Base-by-base conservation (phyloP, 1,139 yeast species). In the Yueomyces sp. region DNA sequence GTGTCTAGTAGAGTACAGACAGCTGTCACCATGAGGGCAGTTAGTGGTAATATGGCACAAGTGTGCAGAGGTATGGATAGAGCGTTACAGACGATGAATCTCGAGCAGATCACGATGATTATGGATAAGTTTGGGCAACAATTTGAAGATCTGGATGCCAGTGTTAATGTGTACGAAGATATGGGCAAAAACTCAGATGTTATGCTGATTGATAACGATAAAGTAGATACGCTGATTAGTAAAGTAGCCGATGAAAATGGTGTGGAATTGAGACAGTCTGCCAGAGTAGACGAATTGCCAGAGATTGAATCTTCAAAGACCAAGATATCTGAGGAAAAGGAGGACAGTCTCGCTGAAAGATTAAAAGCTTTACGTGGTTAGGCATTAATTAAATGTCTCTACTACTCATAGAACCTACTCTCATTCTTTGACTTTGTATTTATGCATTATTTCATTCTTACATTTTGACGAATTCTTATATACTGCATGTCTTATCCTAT, bases 161-260 rank as follows among this genome's bases (percentile, higher is more conserved):
- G 93, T 36, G 81, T 97, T 0, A 84, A 87, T 52, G 93, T 91
- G 60, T 91, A 91, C 62, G 97, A 93, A 60, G 75, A 78, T 40
- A 91, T 94, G 43, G 87, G 97, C 4, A 81, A 81, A 48, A 84
- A 80, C 47, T 87, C 94, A 39, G 86, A 84, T 56, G 96, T 96
- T 0, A 73, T 84, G 48, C 46, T 55, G 37, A 59, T 61, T 4
- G 98, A 97, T 8, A 96, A 87, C 59, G 98, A 91, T 46, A 95
- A 89, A 53, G 98, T 93, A 31, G 97, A 91, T 61, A 75, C 82
- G 47, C 69, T 93, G 56, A 76, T 93, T 84, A 87, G 73, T 57
- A 89, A 85, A 63, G 91, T 93, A 33, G 98, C 98, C 0, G 99
- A 93, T 60, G 98, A 91, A 61, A 96, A 96, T 1, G 98, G 98